Conservation (phyloP, 108 stramenopile genomes). For the Mayamaea pseudoterrestris region DNA sequence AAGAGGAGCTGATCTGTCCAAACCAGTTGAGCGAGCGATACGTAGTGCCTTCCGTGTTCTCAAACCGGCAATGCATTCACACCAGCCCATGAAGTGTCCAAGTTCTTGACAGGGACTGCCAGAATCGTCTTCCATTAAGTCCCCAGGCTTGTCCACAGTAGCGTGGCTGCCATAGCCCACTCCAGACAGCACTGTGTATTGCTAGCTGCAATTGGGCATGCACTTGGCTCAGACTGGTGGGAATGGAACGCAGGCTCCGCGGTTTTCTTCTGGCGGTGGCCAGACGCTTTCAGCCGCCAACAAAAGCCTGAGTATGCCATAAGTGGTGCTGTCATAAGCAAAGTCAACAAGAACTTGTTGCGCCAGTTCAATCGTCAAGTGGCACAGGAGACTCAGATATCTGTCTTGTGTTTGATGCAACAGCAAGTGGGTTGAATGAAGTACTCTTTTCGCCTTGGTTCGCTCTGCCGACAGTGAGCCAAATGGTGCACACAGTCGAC, state of each 20-base stretch:
- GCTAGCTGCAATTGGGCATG: slow-evolving; percentile 8
- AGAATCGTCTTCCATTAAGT: too few relatives aligned
- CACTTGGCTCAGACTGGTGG: slow-evolving; percentile 13
- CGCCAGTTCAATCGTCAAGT: slow-evolving; percentile 10
- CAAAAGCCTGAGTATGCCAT: not conserved
- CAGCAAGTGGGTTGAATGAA: slow-evolving; percentile 20
- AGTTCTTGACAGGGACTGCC: too few relatives aligned
- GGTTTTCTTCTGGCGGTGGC: slow-evolving; percentile 30
- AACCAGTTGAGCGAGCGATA: too few relatives aligned
- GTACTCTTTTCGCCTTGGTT: slow-evolving; percentile 21
- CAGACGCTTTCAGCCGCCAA: slow-evolving; percentile 1
- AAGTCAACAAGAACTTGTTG: not conserved
- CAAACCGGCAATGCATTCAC: too few relatives aligned
- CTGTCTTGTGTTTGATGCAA: slow-evolving; percentile 32
- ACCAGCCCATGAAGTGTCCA: too few relatives aligned
- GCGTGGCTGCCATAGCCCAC: too few relatives aligned
- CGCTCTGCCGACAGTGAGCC: slow-evolving; percentile 17
- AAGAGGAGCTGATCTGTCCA: too few relatives aligned
- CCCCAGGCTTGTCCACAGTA: too few relatives aligned
- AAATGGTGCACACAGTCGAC: slow-evolving; percentile 7
- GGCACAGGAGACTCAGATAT: slow-evolving; percentile 23
- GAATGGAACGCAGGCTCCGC: slow-evolving; percentile 24
- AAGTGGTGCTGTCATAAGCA: not conserved
- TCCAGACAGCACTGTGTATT: too few relatives aligned
- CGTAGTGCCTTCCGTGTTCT: too few relatives aligned